These are phyloP conservation scores for Lunularia cruciata DNA, from an alignment of 225 moss, liverwort and hornwort genomes.

Conservation along the genomic window DNA sequence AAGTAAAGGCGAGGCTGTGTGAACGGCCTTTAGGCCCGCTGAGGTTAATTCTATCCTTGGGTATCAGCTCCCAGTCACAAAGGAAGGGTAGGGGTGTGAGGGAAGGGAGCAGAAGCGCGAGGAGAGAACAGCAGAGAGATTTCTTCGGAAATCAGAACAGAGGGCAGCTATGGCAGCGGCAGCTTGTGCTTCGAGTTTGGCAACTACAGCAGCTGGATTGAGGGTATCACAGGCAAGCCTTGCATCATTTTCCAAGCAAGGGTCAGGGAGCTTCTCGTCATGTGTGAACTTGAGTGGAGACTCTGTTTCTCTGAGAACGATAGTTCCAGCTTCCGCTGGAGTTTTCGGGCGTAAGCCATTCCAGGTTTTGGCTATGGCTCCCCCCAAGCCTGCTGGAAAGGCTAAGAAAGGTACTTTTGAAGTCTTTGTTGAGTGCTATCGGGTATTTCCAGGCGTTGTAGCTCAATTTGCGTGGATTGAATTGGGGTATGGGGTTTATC, in stretches of 20 bases:
- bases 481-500: background rate
- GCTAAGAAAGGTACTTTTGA: constrained; percentile 49
- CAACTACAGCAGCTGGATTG: constrained; percentile 1
- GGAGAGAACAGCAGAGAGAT: too few relatives aligned
- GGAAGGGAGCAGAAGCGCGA: too few relatives aligned
- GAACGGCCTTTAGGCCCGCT: too few relatives aligned
- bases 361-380: constrained; percentile 57
- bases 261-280: constrained; percentile 29
- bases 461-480: background rate
- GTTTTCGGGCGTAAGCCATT: constrained; percentile 39
- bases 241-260: constrained; percentile 12
- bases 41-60: too few relatives aligned
- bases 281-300: constrained; percentile 33
- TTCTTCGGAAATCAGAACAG: too few relatives aligned
- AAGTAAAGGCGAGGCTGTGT: too few relatives aligned
- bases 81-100: too few relatives aligned
- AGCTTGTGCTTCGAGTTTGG: constrained; percentile 8
- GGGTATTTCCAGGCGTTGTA: too few relatives aligned
- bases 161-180: constrained; percentile 36
- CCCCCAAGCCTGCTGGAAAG: constrained; percentile 52
- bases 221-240: constrained; percentile 3
- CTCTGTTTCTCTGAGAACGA: background rate
- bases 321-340: background rate
- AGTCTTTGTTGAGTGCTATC: background rate
- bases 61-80: too few relatives aligned